Evolutionary conservation across 805 yeast species (phyloP).

Genomic region (Candida chilensis): DNA sequence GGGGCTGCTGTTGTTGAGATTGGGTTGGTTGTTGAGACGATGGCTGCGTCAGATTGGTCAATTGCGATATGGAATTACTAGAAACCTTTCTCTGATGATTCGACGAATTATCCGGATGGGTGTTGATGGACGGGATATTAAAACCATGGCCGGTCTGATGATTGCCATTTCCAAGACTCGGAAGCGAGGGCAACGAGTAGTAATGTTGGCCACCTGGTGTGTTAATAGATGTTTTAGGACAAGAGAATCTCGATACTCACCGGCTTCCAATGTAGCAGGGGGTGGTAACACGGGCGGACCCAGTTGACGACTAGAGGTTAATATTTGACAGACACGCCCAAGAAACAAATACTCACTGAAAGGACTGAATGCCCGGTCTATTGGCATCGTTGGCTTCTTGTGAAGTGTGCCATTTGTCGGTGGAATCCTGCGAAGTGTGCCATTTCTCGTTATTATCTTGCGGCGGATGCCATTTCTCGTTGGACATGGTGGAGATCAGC

Average conservation of each 20-base stretch:
- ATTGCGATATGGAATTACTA: no score
- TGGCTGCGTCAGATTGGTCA: constrained; percentile 15
- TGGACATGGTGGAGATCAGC: no score
- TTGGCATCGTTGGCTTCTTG: constrained; percentile 5
- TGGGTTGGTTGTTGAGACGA: constrained; percentile 7
- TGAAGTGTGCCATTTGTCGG: neutral
- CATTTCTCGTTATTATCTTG: no score
- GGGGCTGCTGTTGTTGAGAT: constrained; percentile 15
- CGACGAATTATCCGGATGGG: constrained; percentile 14
- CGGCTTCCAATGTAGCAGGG: constrained; percentile 43
- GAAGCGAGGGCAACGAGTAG: constrained; percentile 42
- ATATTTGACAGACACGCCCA: no score
- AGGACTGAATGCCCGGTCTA: constrained; percentile 14
- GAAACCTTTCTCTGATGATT: no score
- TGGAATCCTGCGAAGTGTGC: no score
- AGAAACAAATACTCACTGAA: constrained; percentile 10
- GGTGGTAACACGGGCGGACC: constrained; percentile 54
- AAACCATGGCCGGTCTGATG: constrained; percentile 37
- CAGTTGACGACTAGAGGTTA: constrained; percentile 45
- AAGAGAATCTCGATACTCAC: no score
- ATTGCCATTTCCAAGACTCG: constrained; percentile 34
- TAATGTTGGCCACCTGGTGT: constrained; percentile 29
- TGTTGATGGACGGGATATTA: constrained; percentile 37
- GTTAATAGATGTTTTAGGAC: constrained; percentile 17
- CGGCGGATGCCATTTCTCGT: no score